Percentiles rank a stretch among this genome's conserved stretches.
Evolutionary conservation across 805 yeast species (phyloP).

Genomic region (Blastobotrys terrestris): DNA sequence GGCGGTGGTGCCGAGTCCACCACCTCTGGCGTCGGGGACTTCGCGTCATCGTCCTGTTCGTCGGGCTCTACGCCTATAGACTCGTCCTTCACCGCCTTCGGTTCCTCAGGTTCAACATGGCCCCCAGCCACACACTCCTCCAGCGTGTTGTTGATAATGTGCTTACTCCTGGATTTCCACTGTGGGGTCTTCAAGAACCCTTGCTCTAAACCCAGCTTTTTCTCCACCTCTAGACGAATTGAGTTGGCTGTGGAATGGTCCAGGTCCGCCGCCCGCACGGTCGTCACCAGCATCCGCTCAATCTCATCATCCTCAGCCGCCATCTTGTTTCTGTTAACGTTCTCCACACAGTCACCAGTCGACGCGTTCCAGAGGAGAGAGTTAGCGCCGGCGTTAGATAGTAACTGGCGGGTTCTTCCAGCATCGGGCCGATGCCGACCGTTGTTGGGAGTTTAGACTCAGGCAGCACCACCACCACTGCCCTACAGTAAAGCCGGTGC

Average conservation of each 20-base stretch:
- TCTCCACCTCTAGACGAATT: constrained; percentile 16
- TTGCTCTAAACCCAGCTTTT: constrained; percentile 11
- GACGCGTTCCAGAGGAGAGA: too few species aligned
- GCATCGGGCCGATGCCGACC: too few species aligned
- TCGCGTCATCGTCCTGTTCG: neutral
- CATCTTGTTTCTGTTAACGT: too few species aligned
- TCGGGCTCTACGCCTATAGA: too few species aligned
- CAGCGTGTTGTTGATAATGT: constrained; percentile 15
- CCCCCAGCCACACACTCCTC: neutral
- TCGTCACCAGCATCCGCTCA: neutral
- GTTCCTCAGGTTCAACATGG: neutral
- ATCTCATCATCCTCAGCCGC: neutral
- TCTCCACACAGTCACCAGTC: too few species aligned
- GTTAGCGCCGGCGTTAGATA: too few species aligned
- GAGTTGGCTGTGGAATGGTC: constrained; percentile 16
- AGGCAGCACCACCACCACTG: too few species aligned
- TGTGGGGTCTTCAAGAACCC: constrained; percentile 14
- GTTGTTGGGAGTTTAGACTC: neutral
- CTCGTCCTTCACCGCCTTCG: too few species aligned
- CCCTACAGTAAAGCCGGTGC: neutral
- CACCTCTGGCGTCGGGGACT: neutral
- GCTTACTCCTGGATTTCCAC: constrained; percentile 16
- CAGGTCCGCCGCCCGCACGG: constrained; percentile 17
- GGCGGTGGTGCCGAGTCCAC: neutral
- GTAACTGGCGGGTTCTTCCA: too few species aligned